Evolutionary conservation across 495 filamentous ascomycete genomes (phyloP).

Genomic region (Extremus antarcticus): DNA sequence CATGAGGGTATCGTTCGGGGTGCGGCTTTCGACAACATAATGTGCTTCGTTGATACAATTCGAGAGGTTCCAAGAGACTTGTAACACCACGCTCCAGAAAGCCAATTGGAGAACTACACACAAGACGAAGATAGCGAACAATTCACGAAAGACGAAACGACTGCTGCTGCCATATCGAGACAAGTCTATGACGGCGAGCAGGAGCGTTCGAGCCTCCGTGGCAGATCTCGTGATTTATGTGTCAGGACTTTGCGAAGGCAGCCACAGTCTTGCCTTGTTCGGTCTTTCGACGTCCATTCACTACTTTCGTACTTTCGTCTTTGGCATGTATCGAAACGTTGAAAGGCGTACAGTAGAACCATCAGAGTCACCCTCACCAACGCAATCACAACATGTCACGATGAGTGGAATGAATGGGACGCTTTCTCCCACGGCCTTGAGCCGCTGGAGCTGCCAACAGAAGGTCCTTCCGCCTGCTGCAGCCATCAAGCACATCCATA

Average conservation of each 20-base stretch:
- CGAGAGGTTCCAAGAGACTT: background rate
- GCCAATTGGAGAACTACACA: no score
- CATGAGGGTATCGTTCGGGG: conserved; percentile 9
- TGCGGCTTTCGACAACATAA: conserved; percentile 5
- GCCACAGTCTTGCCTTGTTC: no score
- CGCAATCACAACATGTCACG: background rate
- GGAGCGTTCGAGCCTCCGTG: no score
- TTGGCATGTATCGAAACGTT: background rate
- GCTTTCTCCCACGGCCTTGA: conserved; percentile 57
- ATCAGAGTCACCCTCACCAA: background rate
- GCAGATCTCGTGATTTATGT: no score
- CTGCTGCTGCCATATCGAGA: no score
- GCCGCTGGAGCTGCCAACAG: conserved; percentile 68
- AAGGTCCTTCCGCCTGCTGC: conserved; percentile 63
- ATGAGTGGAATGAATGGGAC: conserved; percentile 7
- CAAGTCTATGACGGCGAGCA: no score
- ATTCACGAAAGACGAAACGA: no score
- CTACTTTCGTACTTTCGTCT: no score
- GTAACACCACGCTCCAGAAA: no score
- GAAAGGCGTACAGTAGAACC: background rate
- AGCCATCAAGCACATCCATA: conserved; percentile 68
- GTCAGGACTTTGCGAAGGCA: no score
- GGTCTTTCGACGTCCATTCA: no score
- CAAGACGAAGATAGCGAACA: no score
- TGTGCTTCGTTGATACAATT: background rate